Evolutionary conservation across 352 stramenopile species (phyloP).

Genomic region (Pythium insidiosum): DNA sequence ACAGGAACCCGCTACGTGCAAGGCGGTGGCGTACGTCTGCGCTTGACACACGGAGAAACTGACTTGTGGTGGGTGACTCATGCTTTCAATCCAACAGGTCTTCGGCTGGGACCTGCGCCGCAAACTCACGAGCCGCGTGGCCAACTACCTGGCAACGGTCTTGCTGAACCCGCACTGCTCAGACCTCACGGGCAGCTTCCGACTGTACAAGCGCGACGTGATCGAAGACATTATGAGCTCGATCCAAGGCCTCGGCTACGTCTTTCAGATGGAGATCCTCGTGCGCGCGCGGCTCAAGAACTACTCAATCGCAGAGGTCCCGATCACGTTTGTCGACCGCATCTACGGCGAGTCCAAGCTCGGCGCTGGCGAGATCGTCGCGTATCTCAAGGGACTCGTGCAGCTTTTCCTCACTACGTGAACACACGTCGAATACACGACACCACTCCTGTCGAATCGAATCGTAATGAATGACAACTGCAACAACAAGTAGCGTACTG

Average conservation of each 20-base stretch:
- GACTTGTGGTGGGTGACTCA: not conserved
- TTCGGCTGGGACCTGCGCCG: slow-evolving; percentile 95
- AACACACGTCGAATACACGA: slow-evolving; percentile 1
- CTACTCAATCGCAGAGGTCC: slow-evolving; percentile 93
- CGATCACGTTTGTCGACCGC: slow-evolving; percentile 98
- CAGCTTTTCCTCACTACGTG: slow-evolving; percentile 95
- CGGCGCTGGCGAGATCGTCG: slow-evolving; percentile 95
- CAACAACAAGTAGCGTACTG: too few species aligned
- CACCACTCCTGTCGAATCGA: too few species aligned
- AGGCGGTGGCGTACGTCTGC: slow-evolving; percentile 86
- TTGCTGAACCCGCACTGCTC: slow-evolving; percentile 92
- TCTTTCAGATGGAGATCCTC: slow-evolving; percentile 99
- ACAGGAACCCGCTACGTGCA: slow-evolving; percentile 93
- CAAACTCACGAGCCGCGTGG: slow-evolving; percentile 95
- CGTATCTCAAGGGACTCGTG: slow-evolving; percentile 95
- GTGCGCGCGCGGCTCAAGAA: slow-evolving; percentile 89
- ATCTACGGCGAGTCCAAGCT: slow-evolving; percentile 99
- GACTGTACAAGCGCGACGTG: slow-evolving; percentile 94
- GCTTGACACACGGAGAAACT: not conserved
- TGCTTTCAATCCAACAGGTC: slow-evolving; percentile 41
- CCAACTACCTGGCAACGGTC: slow-evolving; percentile 97
- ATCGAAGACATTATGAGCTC: slow-evolving; percentile 92
- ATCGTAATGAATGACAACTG: too few species aligned
- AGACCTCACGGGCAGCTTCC: slow-evolving; percentile 97
- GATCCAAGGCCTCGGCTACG: slow-evolving; percentile 91